Percentiles rank a stretch among this genome's conserved stretches.
phyloP scores from a whole-genome alignment of 1,284 basidiomycete genomes.

The Sutorius eximius region DNA sequence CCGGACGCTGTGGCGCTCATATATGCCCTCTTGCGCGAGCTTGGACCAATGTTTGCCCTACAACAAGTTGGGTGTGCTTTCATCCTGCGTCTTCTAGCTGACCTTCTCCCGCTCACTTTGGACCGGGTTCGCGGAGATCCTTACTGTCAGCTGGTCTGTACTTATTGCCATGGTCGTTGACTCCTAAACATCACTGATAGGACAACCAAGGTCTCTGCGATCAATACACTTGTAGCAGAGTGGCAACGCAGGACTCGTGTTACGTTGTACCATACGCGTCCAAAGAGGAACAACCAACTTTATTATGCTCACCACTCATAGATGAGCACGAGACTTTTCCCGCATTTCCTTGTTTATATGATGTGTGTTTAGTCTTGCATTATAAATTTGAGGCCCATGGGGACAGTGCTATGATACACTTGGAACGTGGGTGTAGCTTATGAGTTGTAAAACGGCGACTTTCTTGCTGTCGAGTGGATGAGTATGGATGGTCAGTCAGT shows the following conservation, averaged over 20 bases:
- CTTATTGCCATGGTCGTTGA: background rate
- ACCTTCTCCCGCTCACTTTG: constrained; percentile 5
- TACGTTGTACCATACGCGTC: constrained; percentile 8
- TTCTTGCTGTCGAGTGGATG: constrained; percentile 12
- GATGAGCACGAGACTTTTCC: background rate
- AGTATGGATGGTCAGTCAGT: constrained; percentile 16
- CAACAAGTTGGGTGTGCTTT: constrained; percentile 14
- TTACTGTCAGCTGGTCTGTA: constrained; percentile 18
- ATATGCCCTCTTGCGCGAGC: constrained; percentile 18
- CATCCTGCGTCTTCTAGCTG: constrained; percentile 14
- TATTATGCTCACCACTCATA: background rate
- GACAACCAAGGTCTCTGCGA: constrained; percentile 11
- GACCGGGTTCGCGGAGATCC: constrained; percentile 3
- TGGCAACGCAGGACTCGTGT: constrained; percentile 10
- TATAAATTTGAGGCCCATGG: constrained; percentile 14
- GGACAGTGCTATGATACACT: constrained; percentile 31
- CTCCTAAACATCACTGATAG: background rate
- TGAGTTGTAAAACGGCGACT: constrained; percentile 7
- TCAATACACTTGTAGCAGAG: constrained; percentile 11
- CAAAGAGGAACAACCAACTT: background rate
- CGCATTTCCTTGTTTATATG: background rate
- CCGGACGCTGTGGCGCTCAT: constrained; percentile 20
- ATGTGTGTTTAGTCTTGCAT: constrained; percentile 11
- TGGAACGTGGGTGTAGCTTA: constrained; percentile 23
- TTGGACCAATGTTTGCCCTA: constrained; percentile 19